phyloP scores from a whole-genome alignment of 768 basidiomycete species.

The Boletus subparvulus region DNA sequence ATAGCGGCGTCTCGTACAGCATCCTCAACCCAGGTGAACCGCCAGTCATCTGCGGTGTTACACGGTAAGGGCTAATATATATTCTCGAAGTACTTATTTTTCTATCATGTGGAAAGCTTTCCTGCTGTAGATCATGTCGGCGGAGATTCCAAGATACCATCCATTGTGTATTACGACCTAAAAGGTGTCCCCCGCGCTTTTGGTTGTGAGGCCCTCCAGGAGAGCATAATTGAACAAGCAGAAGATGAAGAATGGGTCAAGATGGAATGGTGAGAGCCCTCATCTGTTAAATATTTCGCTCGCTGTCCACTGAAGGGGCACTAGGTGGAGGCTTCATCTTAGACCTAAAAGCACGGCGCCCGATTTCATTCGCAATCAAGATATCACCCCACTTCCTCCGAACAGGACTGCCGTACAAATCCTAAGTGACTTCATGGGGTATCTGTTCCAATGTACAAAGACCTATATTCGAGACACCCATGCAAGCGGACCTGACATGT shows the following conservation, averaged over 20 bases:
- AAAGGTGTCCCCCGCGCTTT: slow-evolving; percentile 40
- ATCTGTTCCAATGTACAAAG: slow-evolving; percentile 43
- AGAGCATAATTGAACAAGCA: slow-evolving; percentile 38
- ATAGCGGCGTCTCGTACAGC: slow-evolving; percentile 47
- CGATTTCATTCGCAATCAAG: slow-evolving; percentile 27
- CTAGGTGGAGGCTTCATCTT: slow-evolving; percentile 39
- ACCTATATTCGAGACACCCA: slow-evolving; percentile 48
- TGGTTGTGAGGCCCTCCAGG: slow-evolving; percentile 46
- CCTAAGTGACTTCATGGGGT: slow-evolving; percentile 49
- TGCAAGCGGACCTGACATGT: slow-evolving; percentile 40
- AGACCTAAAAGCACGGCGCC: slow-evolving; percentile 26
- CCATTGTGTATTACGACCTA: slow-evolving; percentile 47
- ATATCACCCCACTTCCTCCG: slow-evolving; percentile 44
- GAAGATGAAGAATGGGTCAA: slow-evolving; percentile 37
- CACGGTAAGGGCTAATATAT: slow-evolving; percentile 19
- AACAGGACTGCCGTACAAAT: slow-evolving; percentile 43
- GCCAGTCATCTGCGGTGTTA: slow-evolving; percentile 20
- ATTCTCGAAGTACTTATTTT: neutral
- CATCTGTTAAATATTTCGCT: neutral
- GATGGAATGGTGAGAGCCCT: slow-evolving; percentile 30
- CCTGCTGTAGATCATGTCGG: slow-evolving; percentile 48
- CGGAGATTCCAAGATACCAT: slow-evolving; percentile 50
- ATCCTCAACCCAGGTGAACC: slow-evolving; percentile 33
- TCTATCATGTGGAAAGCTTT: slow-evolving; percentile 35
- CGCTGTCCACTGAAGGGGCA: slow-evolving; percentile 5